Evolutionary conservation across 2,329 filamentous ascomycete genomes (phyloP).

Genomic region (Exophiala spinifera): DNA sequence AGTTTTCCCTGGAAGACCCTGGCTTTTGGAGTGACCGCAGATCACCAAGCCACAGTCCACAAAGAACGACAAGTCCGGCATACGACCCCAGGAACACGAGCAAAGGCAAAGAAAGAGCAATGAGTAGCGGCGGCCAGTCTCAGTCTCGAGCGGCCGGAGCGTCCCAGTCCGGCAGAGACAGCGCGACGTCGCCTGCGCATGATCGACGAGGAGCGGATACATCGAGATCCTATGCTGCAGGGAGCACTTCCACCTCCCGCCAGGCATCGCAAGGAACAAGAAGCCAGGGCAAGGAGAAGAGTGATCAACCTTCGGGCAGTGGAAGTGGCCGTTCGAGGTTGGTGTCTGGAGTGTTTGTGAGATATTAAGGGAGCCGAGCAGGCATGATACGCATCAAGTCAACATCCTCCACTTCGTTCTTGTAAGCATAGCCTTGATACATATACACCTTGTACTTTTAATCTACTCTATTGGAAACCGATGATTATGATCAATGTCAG

Average conservation of each 20-base stretch:
- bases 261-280: constrained; percentile 9
- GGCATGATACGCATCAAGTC: neutral
- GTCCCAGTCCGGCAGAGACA: neutral
- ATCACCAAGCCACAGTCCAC: constrained; percentile 4
- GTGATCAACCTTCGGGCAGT: neutral
- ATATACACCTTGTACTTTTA: neutral
- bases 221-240: constrained; percentile 2
- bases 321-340: constrained; percentile 13
- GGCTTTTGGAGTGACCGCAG: neutral
- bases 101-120: constrained; percentile 20
- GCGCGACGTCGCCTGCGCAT: neutral
- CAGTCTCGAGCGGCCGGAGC: constrained; percentile 1
- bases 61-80: neutral
- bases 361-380: constrained; percentile 11
- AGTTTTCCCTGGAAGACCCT: neutral
- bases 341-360: constrained; percentile 23
- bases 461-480: neutral
- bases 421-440: neutral
- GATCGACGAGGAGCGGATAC: constrained; percentile 5
- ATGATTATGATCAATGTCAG: neutral
- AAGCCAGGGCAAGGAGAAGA: constrained; percentile 1
- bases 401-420: neutral
- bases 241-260: constrained; percentile 6
- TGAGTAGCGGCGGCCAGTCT: constrained; percentile 10
- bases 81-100: neutral